Base-by-base conservation (phyloP, 495 filamentous ascomycete genomes). In the Penicillium antarcticum region DNA sequence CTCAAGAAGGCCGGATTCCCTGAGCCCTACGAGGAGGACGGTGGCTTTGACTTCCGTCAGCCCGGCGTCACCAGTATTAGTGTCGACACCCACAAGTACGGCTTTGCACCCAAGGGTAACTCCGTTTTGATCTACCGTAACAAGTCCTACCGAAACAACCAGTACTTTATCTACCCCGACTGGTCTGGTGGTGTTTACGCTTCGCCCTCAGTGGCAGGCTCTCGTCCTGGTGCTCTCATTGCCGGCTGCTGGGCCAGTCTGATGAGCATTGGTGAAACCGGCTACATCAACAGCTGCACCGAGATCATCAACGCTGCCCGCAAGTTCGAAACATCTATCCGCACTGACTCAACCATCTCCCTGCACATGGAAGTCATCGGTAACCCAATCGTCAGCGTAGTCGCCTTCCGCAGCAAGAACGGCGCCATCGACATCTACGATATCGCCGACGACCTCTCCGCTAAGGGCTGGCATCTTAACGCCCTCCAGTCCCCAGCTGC, bases 21-120 rank as follows among this genome's bases (percentile, higher is more conserved):
- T 3, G 77, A 75, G 19, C 74, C 74, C 11, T 78, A 75, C 37
- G 73, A 75, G 42, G 87, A 90, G 44, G 79, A 86, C 21, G 81
- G 84, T 53, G 86, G 82, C 13, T 97, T 97, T 65, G 95, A 99
- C 70, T 99, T 99, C 83, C 83, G 86, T 31, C 82, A 94, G 49
- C 87, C 87, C 48, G 94, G 94, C 63, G 95, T 99, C 47, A 97
- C 95, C 5, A 88, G 84, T 63, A 97, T 99, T 68, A 87, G 82
- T 58, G 95, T 92, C 63, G 94, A 99, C 66, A 99, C 94, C 24
- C 94, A 98, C 75, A 98, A 98, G 69, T 98, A 99, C 67, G 94
- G 94, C 19, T 99, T 99, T 69, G 95, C 94, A 0, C 94, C 94
- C 18, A 97, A 97, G 71, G 94, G 94, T 47, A 97, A 94, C 76